phyloP scores from a whole-genome alignment of 768 basidiomycete species.

The Suillus spraguei region DNA sequence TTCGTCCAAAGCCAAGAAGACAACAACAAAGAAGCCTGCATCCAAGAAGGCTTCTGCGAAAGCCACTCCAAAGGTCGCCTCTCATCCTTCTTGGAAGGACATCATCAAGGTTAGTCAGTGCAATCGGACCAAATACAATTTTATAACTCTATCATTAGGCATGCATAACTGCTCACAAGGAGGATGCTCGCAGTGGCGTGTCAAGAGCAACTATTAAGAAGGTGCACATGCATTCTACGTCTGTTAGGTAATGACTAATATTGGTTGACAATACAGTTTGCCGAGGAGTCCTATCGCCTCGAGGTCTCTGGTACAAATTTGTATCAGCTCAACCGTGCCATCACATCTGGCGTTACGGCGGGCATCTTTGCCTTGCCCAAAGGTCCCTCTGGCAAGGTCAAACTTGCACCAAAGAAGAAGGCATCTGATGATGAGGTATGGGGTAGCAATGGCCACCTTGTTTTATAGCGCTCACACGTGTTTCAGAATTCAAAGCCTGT shows the following conservation, averaged over 20 bases:
- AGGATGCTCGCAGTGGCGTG: slow-evolving; percentile 69
- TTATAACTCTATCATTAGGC: slow-evolving; percentile 45
- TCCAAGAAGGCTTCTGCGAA: slow-evolving; percentile 12
- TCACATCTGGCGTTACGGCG: slow-evolving; percentile 50
- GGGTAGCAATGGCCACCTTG: not conserved
- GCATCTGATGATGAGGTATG: slow-evolving; percentile 51
- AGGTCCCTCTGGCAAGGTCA: slow-evolving; percentile 73
- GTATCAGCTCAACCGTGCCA: slow-evolving; percentile 52
- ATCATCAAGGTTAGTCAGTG: slow-evolving; percentile 47
- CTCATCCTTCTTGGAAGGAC: slow-evolving; percentile 57
- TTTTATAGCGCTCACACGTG: not conserved
- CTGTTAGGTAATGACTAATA: slow-evolving; percentile 11
- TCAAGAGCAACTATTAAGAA: slow-evolving; percentile 80
- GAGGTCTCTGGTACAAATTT: slow-evolving; percentile 46
- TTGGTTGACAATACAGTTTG: slow-evolving; percentile 37
- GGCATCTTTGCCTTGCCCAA: slow-evolving; percentile 57
- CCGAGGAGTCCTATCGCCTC: slow-evolving; percentile 52
- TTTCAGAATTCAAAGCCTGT: slow-evolving; percentile 22
- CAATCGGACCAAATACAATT: not conserved
- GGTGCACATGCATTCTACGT: slow-evolving; percentile 43
- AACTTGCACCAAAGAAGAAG: slow-evolving; percentile 63
- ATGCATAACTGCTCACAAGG: slow-evolving; percentile 63
- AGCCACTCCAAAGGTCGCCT: slow-evolving; percentile 24
- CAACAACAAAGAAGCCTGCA: slow-evolving; percentile 27
- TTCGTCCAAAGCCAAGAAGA: slow-evolving; percentile 33